Evolutionary conservation across 306 rosid species (phyloP), one percentile per base, ranked within the genome.

Genomic region (Argentina anserina): DNA sequence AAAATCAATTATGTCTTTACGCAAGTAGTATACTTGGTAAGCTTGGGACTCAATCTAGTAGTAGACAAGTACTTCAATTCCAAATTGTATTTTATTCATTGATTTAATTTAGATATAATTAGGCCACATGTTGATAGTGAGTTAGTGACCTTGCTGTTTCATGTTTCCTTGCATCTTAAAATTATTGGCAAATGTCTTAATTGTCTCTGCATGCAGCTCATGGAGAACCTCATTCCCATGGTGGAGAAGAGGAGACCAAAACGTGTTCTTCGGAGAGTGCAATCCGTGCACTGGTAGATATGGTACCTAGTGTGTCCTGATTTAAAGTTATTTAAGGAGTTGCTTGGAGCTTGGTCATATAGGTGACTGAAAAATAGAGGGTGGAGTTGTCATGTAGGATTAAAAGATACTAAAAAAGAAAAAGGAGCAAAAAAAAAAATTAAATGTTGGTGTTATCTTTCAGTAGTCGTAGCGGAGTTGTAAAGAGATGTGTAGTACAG

Each of bases 181-280:
- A 37, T 41, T 52, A 33, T 23, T 29, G 9, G 20, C 53, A 58
- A 21, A n/a, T 67, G 63, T 52, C 33, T 18, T 23, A 36, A 53
- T 20, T 29, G 58, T 39, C 67, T 28, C 60, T n/a, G 25, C 42
- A 42, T 84, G 86, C 85, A 92, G 97, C 90, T 92, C 34, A 50
- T 69, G 75, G 81, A 87, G 79, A 80, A 20, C 29, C 50, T 86
- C 33, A 71, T 86, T 79, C 96, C 92, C 36, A 49, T 86, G 5
- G 78, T 15, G 71, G 97, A 83, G 84, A 84, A 76, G 76, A 65
- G 56, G 25, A 80, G 70, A 72, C 84, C 81, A 12, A 81, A n/a
- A 55, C 75, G 62, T 9, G 53, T 25, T 58, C 91, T 83, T 58
- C 80, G 81, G 49, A 88, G 96, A 81, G 74, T 75, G 21, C 74